Evolutionary conservation across 768 basidiomycete genomes (phyloP).

Genomic region (Rhodotorula diobovata): DNA sequence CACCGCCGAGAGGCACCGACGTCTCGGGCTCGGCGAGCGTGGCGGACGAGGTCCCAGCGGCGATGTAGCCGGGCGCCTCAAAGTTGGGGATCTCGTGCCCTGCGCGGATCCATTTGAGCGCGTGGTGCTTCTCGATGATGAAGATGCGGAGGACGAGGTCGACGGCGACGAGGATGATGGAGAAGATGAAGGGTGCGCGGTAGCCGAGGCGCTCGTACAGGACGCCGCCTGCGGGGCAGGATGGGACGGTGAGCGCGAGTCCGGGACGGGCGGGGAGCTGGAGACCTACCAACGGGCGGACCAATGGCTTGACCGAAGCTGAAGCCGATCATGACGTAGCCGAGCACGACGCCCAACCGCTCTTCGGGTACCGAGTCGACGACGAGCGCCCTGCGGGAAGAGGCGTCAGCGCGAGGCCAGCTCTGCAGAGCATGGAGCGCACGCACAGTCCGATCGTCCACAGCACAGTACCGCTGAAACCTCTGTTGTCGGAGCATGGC

Average conservation of each 20-base stretch:
- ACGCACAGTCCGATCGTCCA: constrained; percentile 26
- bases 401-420: no score
- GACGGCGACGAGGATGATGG: constrained; percentile 27
- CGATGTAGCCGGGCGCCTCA: constrained; percentile 27
- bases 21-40: neutral
- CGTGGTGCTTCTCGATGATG: constrained; percentile 36
- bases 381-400: constrained; percentile 8
- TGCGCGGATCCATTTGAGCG: constrained; percentile 13
- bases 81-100: constrained; percentile 20
- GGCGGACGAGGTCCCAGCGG: neutral
- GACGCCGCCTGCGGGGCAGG: constrained; percentile 8
- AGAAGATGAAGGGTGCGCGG: constrained; percentile 37
- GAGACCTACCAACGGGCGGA: constrained; percentile 11
- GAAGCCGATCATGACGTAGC: constrained; percentile 32
- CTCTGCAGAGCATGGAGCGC: neutral
- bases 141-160: constrained; percentile 35
- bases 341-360: constrained; percentile 29
- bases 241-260: neutral
- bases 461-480: neutral
- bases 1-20: no score
- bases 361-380: constrained; percentile 30
- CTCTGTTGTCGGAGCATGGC: constrained; percentile 10
- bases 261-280: neutral
- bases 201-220: constrained; percentile 32
- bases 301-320: constrained; percentile 14